Evolutionary conservation across 192 early-diverging fungal genomes (phyloP).

Genomic region (Paraglomus brasilianum): DNA sequence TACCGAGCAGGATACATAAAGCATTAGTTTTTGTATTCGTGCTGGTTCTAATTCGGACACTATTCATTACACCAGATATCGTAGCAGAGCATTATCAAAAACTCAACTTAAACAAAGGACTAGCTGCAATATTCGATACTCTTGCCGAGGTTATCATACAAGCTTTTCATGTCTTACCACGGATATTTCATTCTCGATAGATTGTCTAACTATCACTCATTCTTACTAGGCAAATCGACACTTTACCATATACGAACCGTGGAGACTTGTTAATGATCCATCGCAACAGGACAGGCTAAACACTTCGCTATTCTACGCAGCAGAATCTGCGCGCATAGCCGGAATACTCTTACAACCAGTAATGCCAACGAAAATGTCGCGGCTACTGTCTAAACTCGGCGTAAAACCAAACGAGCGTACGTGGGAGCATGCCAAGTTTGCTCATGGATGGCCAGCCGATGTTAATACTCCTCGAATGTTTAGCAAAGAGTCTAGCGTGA

Average conservation of each 20-base stretch:
- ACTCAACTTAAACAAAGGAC: slow-evolving; percentile 59
- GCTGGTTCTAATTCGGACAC: neutral
- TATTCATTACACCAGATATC: slow-evolving; percentile 5
- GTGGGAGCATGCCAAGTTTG: slow-evolving; percentile 60
- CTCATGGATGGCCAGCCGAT: slow-evolving; percentile 54
- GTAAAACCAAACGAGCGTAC: slow-evolving; percentile 55
- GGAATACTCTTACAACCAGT: slow-evolving; percentile 79
- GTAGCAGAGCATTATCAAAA: slow-evolving; percentile 50
- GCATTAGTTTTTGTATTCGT: too few relatives aligned
- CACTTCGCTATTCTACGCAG: slow-evolving; percentile 66
- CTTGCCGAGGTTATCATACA: slow-evolving; percentile 50
- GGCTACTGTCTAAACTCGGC: slow-evolving; percentile 66
- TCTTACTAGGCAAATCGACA: slow-evolving; percentile 63
- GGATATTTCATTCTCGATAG: neutral
- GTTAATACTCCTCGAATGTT: slow-evolving; percentile 1
- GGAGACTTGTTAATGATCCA: slow-evolving; percentile 66
- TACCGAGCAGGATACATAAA: too few relatives aligned
- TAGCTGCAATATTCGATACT: slow-evolving; percentile 63
- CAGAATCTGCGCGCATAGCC: slow-evolving; percentile 73
- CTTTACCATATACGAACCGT: slow-evolving; percentile 72
- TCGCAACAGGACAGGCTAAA: slow-evolving; percentile 51
- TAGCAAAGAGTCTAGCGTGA: slow-evolving; percentile 6
- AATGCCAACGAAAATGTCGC: slow-evolving; percentile 74
- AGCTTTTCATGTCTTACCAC: neutral
- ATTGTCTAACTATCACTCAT: neutral